Conservation (phyloP, 1,284 basidiomycete genomes). For the Cystobasidium slooffiae region DNA sequence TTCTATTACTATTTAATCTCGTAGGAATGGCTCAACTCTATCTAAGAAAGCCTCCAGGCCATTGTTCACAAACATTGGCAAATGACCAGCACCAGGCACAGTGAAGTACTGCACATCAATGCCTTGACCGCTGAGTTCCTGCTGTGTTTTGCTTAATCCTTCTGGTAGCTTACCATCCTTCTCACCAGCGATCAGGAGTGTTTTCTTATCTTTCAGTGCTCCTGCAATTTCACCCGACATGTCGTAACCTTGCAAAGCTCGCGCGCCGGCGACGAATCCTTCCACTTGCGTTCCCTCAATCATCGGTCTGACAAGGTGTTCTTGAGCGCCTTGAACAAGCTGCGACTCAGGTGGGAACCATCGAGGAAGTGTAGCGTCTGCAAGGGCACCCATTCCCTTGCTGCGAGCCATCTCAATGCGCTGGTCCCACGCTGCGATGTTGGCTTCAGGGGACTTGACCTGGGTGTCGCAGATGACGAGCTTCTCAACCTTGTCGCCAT, state of each 20-base stretch:
- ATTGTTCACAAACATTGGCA: conserved; percentile 58
- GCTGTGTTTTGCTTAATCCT: conserved; percentile 53
- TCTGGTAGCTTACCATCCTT: conserved; percentile 58
- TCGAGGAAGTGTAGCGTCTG: conserved; percentile 57
- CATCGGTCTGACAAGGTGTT: conserved; percentile 52
- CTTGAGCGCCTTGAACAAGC: conserved; percentile 50
- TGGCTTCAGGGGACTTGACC: conserved; percentile 57
- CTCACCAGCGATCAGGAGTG: conserved; percentile 58
- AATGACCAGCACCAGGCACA: conserved; percentile 57
- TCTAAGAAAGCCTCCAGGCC: conserved; percentile 54
- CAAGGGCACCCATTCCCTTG: conserved; percentile 55
- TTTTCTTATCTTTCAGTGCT: conserved; percentile 53
- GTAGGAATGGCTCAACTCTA: conserved; percentile 45
- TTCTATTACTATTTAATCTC: conserved; percentile 1
- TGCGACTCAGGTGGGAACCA: conserved; percentile 57
- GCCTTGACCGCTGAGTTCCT: conserved; percentile 54
- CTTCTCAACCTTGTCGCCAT: conserved; percentile 54
- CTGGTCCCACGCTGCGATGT: conserved; percentile 59
- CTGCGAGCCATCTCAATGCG: conserved; percentile 56
- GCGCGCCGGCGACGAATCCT: conserved; percentile 57
- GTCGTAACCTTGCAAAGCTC: conserved; percentile 59
- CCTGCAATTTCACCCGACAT: conserved; percentile 55
- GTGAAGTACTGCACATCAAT: conserved; percentile 54
- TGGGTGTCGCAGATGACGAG: conserved; percentile 60
- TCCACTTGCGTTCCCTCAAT: conserved; percentile 56